Conservation (phyloP, 2,329 filamentous ascomycete genomes). For the Calonectria henricotiae region DNA sequence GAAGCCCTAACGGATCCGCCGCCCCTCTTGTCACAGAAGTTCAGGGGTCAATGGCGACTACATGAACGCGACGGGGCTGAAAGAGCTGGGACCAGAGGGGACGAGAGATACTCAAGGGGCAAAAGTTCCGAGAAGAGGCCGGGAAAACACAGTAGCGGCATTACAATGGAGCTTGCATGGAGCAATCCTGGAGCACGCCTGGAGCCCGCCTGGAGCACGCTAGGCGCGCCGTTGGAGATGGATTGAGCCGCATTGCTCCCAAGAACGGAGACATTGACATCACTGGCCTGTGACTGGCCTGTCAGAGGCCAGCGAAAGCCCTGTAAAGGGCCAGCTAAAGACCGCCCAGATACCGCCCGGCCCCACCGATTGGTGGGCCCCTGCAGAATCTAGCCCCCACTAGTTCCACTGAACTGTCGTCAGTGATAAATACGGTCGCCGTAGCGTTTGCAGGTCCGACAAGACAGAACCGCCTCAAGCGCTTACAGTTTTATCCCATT, state of each 20-base stretch:
- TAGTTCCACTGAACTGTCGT: slow-evolving; percentile 22
- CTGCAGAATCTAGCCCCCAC: not conserved
- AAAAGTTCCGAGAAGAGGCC: slow-evolving; percentile 13
- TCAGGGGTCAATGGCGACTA: slow-evolving; percentile 12
- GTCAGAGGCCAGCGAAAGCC: too few species aligned
- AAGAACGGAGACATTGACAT: slow-evolving; percentile 8
- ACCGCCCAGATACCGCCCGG: slow-evolving; percentile 7
- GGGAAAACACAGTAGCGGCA: slow-evolving; percentile 18
- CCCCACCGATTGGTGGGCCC: slow-evolving; percentile 12
- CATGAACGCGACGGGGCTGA: slow-evolving; percentile 15
- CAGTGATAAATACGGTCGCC: slow-evolving; percentile 17
- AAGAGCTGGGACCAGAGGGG: not conserved
- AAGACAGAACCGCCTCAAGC: slow-evolving; percentile 15
- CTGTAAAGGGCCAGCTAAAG: too few species aligned
- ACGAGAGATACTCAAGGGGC: not conserved
- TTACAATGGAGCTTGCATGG: slow-evolving; percentile 12
- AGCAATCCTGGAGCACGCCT: not conserved
- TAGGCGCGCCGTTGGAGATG: slow-evolving; percentile 22
- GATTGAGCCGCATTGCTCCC: slow-evolving; percentile 8
- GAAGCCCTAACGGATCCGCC: slow-evolving; percentile 17
- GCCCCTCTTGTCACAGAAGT: slow-evolving; percentile 9
- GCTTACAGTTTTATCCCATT: slow-evolving; percentile 9
- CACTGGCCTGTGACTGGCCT: not conserved
- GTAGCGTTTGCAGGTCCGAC: slow-evolving; percentile 5
- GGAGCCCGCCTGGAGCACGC: slow-evolving; percentile 6